phyloP scores from a whole-genome alignment of 805 yeast species.

The Spencermartinsiella europaea region DNA sequence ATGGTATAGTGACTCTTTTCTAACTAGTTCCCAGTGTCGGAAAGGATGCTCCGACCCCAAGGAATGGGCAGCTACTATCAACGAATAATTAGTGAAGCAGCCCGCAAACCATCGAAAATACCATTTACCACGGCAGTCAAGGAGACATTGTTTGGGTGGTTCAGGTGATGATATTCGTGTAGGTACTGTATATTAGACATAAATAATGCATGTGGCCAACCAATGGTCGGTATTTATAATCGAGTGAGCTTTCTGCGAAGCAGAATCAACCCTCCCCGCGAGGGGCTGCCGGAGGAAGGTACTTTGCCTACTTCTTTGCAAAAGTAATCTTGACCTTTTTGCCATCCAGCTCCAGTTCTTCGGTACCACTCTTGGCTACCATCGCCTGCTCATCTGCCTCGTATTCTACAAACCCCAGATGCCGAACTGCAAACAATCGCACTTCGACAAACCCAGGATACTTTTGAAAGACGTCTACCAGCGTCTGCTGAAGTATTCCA shows the following conservation, averaged over 20 bases:
- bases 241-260: too few relatives aligned
- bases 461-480: conserved; percentile 44
- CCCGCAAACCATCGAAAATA: conserved; percentile 66
- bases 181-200: background rate
- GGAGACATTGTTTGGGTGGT: conserved; percentile 67
- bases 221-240: too few relatives aligned
- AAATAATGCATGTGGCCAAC: conserved; percentile 4
- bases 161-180: conserved; percentile 16
- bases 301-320: conserved; percentile 34
- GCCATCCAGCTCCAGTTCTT: conserved; percentile 26
- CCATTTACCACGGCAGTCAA: conserved; percentile 57
- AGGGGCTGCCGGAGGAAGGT: too few relatives aligned
- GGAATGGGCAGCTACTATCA: conserved; percentile 79
- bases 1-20: background rate
- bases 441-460: conserved; percentile 61
- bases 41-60: conserved; percentile 67
- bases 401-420: conserved; percentile 79
- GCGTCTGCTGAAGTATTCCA: conserved; percentile 35
- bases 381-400: conserved; percentile 50
- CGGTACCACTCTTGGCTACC: conserved; percentile 31
- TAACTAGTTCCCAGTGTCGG: conserved; percentile 30
- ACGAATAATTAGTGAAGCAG: conserved; percentile 62
- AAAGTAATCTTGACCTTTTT: conserved; percentile 26
- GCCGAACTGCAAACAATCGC: conserved; percentile 59
- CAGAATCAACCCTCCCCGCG: too few relatives aligned